These are phyloP conservation scores for Wickerhamomyces sp. DNA, from an alignment of 1,139 yeast genomes.

Conservation along the genomic window DNA sequence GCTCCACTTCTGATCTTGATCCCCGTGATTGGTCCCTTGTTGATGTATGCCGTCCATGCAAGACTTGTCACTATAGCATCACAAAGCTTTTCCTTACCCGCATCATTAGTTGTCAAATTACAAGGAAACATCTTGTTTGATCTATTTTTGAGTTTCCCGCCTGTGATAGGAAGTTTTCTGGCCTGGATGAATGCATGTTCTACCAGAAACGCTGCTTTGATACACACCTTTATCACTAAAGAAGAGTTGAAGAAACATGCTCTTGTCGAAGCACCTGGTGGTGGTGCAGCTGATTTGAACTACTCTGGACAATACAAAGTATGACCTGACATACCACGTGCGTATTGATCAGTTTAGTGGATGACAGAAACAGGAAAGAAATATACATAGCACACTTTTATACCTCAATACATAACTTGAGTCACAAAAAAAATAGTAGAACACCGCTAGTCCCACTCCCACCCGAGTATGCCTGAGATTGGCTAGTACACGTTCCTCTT, in stretches of 20 bases:
- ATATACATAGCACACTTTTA: no score
- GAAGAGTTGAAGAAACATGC: conserved; percentile 9
- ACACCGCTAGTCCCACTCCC: no score
- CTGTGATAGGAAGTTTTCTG: conserved; percentile 69
- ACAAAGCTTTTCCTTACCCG: conserved; percentile 52
- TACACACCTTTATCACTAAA: conserved; percentile 36
- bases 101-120: conserved; percentile 55
- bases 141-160: conserved; percentile 68
- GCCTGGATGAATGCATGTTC: conserved; percentile 83
- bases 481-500: no score
- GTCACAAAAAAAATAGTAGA: no score
- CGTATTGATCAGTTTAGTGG: no score
- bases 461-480: no score
- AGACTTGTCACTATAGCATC: conserved; percentile 58
- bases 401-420: no score
- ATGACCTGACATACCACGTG: no score
- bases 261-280: neutral
- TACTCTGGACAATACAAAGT: no score
- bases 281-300: neutral
- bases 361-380: no score
- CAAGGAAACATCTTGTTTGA: conserved; percentile 72
- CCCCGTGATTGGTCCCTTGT: conserved; percentile 76
- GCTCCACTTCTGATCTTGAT: conserved; percentile 64
- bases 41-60: conserved; percentile 75
- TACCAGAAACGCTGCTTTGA: conserved; percentile 80